A percentile compares a stretch with the other conserved stretches of the same genome.
These are phyloP conservation scores for Aspergillus pseudonomiae DNA, from an alignment of 2,329 filamentous ascomycete genomes.

Conservation along the genomic window DNA sequence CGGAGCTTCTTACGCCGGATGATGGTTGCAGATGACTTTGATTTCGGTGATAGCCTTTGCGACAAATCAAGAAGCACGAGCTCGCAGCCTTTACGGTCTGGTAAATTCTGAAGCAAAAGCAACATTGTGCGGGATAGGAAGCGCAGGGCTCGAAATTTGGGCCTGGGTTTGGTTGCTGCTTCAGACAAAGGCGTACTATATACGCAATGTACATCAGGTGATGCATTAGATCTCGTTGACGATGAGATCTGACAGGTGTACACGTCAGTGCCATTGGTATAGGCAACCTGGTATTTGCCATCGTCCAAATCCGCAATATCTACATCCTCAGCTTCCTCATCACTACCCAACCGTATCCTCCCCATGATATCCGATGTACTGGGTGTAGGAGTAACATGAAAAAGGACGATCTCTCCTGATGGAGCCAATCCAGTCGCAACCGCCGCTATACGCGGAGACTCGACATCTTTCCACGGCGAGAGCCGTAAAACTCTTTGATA, in stretches of 20 bases:
- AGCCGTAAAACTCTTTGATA: slow-evolving; percentile 63
- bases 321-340: slow-evolving; percentile 55
- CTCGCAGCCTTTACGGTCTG: slow-evolving; percentile 58
- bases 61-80: slow-evolving; percentile 51
- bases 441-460: slow-evolving; percentile 69
- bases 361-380: slow-evolving; percentile 56
- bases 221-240: slow-evolving; percentile 48
- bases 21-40: slow-evolving; percentile 45
- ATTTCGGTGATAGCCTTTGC: slow-evolving; percentile 13
- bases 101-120: slow-evolving; percentile 59
- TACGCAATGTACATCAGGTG: slow-evolving; percentile 38
- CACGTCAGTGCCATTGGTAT: slow-evolving; percentile 76
- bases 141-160: slow-evolving; percentile 59
- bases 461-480: slow-evolving; percentile 57
- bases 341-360: slow-evolving; percentile 54
- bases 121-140: slow-evolving; percentile 59
- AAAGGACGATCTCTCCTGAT: slow-evolving; percentile 77
- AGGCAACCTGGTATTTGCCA: slow-evolving; percentile 69
- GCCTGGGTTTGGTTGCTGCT: slow-evolving; percentile 34
- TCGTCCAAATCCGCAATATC: slow-evolving; percentile 41
- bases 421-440: slow-evolving; percentile 77
- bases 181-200: slow-evolving; percentile 46
- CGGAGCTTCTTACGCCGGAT: slow-evolving; percentile 63
- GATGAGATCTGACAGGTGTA: slow-evolving; percentile 65
- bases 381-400: slow-evolving; percentile 66